These are phyloP conservation scores for Diatrype stigma DNA, from an alignment of 2,329 filamentous ascomycete species.

Conservation along the genomic window DNA sequence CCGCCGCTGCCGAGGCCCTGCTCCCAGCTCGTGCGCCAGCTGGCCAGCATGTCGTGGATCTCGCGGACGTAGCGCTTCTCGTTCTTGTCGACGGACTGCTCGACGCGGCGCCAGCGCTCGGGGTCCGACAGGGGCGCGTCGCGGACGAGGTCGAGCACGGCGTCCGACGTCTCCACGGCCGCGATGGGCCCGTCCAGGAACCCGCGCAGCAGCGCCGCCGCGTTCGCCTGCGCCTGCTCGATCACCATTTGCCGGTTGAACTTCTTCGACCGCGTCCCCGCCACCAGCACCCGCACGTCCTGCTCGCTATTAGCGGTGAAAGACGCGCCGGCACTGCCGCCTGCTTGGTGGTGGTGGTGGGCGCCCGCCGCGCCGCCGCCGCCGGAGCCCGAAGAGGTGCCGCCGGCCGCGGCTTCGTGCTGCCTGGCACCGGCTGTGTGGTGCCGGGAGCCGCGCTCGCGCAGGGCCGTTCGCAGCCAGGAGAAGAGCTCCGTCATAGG, in stretches of 20 bases:
- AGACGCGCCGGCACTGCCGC: conserved; percentile 15
- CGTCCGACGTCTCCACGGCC: conserved; percentile 83
- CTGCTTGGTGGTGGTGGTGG: neutral
- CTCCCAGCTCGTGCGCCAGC: conserved; percentile 57
- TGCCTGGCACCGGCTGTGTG: conserved; percentile 19
- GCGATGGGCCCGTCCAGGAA: conserved; percentile 77
- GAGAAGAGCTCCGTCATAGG: conserved; percentile 66
- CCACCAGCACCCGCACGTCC: conserved; percentile 80
- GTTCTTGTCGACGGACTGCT: conserved; percentile 70
- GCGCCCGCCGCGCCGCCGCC: neutral
- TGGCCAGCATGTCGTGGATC: conserved; percentile 70
- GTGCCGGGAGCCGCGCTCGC: conserved; percentile 63
- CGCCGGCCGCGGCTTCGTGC: conserved; percentile 9
- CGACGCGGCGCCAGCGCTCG: conserved; percentile 78
- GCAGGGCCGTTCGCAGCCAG: conserved; percentile 78
- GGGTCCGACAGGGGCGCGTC: conserved; percentile 72
- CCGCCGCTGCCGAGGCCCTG: too few species aligned
- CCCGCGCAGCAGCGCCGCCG: conserved; percentile 60
- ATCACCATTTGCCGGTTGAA: conserved; percentile 83
- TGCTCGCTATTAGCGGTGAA: conserved; percentile 46
- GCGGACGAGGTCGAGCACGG: conserved; percentile 71
- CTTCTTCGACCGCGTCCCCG: conserved; percentile 84
- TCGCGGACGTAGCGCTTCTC: conserved; percentile 82
- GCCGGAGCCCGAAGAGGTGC: conserved; percentile 13
- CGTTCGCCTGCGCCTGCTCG: conserved; percentile 64